phyloP scores from a whole-genome alignment of 306 rosid species.

The Cucurbita moschata region DNA sequence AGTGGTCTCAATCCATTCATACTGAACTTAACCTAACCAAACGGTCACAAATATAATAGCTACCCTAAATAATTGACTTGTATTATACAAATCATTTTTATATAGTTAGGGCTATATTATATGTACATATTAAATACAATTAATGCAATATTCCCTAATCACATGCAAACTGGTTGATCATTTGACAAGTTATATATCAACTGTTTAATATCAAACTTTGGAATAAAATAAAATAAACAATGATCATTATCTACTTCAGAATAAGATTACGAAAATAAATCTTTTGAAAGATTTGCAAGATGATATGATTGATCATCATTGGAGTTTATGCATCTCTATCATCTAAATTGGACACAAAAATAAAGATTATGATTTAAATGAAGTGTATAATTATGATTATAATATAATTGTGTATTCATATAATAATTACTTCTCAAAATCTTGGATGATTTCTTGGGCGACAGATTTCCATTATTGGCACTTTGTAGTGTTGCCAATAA shows the following conservation, averaged over 20 bases:
- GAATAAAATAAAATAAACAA: not conserved
- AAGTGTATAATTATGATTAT: too few relatives aligned
- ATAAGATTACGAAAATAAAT: not conserved
- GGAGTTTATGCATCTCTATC: not conserved
- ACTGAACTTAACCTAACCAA: too few relatives aligned
- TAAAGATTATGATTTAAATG: too few relatives aligned
- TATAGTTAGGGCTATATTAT: too few relatives aligned
- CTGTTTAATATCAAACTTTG: not conserved
- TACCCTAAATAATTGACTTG: too few relatives aligned
- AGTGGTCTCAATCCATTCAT: too few relatives aligned
- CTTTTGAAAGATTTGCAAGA: not conserved
- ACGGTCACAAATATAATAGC: too few relatives aligned
- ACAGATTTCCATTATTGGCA: too few relatives aligned
- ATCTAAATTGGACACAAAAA: not conserved
- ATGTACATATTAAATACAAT: constrained; percentile 11
- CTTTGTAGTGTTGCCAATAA: too few relatives aligned
- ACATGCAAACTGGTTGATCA: constrained; percentile 15
- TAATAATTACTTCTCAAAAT: too few relatives aligned
- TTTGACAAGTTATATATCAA: not conserved
- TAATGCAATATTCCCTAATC: constrained; percentile 39
- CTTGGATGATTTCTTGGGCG: too few relatives aligned
- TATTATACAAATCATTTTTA: not conserved
- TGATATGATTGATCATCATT: constrained; percentile 1
- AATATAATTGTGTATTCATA: too few relatives aligned
- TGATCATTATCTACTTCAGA: not conserved